Percentiles rank a stretch among this genome's conserved stretches.
phyloP scores from a whole-genome alignment of 176 grass and related monocot genomes.

The Carex kokanica region DNA sequence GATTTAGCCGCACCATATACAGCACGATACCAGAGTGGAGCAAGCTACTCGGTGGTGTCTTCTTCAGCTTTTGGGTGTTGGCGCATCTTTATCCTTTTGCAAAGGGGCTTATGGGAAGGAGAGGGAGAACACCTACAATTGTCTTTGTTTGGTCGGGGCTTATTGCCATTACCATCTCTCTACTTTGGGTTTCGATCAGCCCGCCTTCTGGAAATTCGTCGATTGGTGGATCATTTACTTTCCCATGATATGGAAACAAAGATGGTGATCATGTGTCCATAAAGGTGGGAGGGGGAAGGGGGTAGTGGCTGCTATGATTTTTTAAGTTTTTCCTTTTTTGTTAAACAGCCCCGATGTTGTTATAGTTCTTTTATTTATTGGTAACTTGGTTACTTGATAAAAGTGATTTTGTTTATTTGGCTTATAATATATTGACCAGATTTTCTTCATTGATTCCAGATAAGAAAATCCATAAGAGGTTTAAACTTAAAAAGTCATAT shows the following conservation, averaged over 20 bases:
- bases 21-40: slow-evolving; percentile 89
- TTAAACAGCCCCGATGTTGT: not conserved
- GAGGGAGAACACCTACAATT: slow-evolving; percentile 77
- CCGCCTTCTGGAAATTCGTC: slow-evolving; percentile 57
- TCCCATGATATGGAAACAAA: slow-evolving; percentile 51
- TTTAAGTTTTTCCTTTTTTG: slow-evolving; percentile 1
- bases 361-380: slow-evolving; percentile 30
- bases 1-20: slow-evolving; percentile 85
- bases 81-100: slow-evolving; percentile 92
- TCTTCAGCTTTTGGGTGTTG: slow-evolving; percentile 99
- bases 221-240: slow-evolving; percentile 88
- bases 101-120: slow-evolving; percentile 85
- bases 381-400: slow-evolving; percentile 19
- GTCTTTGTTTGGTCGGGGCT: slow-evolving; percentile 96
- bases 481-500: too few species aligned
- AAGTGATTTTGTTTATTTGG: not conserved
- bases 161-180: slow-evolving; percentile 83
- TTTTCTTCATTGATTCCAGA: not conserved
- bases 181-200: slow-evolving; percentile 90
- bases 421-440: slow-evolving; percentile 1
- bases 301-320: not conserved
- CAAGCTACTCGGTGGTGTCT: slow-evolving; percentile 78
- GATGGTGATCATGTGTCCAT: not conserved
- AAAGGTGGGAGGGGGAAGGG: not conserved
- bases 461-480: not conserved